Evolutionary conservation across 192 early-diverging fungal genomes (phyloP), one percentile per base, ranked within the genome.

Genomic region (Thamnidium elegans): DNA sequence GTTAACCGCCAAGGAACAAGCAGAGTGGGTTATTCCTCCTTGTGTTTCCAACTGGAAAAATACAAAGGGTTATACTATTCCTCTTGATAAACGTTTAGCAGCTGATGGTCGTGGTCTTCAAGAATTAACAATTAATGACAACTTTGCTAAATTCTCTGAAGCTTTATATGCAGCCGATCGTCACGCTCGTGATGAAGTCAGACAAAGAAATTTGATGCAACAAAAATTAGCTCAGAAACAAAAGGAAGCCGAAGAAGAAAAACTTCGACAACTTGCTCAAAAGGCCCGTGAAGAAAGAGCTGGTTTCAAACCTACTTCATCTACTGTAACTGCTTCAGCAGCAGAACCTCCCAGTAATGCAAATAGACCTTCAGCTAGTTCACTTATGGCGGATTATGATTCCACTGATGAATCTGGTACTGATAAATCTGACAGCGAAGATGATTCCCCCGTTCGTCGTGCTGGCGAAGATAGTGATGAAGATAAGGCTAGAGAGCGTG

Each of bases 1-100:
- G 74, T 83, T 97, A 7, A 90, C 95, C 2, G 93, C 93, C 2
- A 92, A 98, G 62, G 95, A 99, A 78, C 97, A 98, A 70, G 85
- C 85, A 55, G 90, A 96, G 64, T 99, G 97, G 97, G 82, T 92
- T 7, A 94, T 99, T 55, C 97, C 97, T 47, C 97, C 97, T n/a
- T 96, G 92, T 67, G 96, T 99, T 47, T 93, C 90, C 66, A 99
- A 98, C 75, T 99, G 97, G 97, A 99, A 98, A 81, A 99, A 99
- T 80, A 92, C 94, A 55, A 97, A 99, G 69, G 97, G 97, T 36
- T 99, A 94, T 73, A 99, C 97, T 8, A 98, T 99, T 63, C 93
- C 97, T 14, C 79, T 99, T 44, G 97, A 99, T 77, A 99, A 99
- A 77, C 93, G 97, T 51, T 79, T 99, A 66, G 97, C 97, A 1